Evolutionary conservation across 1,284 basidiomycete species (phyloP), one percentile per base, ranked within the genome.

Genomic region (Ustanciosporium gigantosporum): DNA sequence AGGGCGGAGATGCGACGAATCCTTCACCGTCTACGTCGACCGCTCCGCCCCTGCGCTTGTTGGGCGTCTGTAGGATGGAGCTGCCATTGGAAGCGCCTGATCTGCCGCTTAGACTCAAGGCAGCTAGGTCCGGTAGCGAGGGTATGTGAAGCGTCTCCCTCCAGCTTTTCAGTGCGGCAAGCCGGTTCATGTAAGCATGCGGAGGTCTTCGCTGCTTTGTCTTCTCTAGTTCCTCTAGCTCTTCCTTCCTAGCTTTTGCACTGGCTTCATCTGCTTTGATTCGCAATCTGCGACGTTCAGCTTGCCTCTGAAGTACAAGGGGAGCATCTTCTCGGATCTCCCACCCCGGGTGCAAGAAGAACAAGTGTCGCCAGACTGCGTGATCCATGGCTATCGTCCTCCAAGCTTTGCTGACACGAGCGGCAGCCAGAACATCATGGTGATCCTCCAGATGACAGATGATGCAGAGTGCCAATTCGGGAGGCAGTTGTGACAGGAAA

Each of bases 401-500:
- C 66, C 66, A 71, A 16, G 36, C 21, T 20, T 44, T 46, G 11
- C 49, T 48, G 6, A 71, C 69, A 4, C 31, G 29, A 9, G 52
- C 31, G 8, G 35, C 46, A 3, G 48, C 35, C 7, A 64, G 36
- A 21, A 71, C 15, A 14, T 71, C 69, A 5, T 7, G 19, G 19
- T 53, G 50, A 4, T 44, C 32, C 13, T 39, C 21, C 7, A 71
- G 47, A 14, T 44, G 24, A 17, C 37, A 46, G 13, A 69, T 31
- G 36, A 69, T 67, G 36, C 43, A 56, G 19, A 68, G 39, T 9
- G 66, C 47, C 21, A 71, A 46, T 35, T 71, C 69, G 4, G 57
- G 41, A 4, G 69, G 69, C 7, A 67, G 42, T 0, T 25, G 31
- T 11, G 46, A 44, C 25, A 71, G 41, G 19, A 71, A 64, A 36